These are phyloP conservation scores for Onygenales sp. DNA, from an alignment of 2,329 filamentous ascomycete genomes.

Conservation along the genomic window DNA sequence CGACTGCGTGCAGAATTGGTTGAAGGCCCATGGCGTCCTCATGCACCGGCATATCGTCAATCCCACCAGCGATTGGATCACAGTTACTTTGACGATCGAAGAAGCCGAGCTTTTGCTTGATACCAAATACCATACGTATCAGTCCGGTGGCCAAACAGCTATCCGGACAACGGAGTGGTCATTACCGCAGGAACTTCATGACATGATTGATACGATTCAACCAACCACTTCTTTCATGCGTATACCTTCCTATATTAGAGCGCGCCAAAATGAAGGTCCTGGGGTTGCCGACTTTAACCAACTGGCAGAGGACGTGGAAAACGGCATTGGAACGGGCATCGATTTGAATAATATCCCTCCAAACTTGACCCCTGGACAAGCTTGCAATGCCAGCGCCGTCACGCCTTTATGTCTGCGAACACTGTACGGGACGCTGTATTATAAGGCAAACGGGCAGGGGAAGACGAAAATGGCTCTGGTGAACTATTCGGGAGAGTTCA, in stretches of 20 bases:
- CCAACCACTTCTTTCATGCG: not conserved
- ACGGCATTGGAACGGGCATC: not conserved
- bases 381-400: not conserved
- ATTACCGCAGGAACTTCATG: not conserved
- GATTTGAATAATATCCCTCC: not conserved
- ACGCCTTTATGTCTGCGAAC: not conserved
- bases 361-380: not conserved
- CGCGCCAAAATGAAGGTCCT: not conserved
- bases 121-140: not conserved
- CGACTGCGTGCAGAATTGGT: not conserved
- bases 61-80: not conserved
- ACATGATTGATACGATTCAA: not conserved
- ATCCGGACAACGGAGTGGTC: not conserved
- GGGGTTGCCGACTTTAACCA: not conserved
- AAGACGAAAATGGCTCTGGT: not conserved
- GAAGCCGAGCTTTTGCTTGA: constrained; percentile 1
- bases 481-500: not conserved
- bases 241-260: not conserved
- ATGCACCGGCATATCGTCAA: not conserved
- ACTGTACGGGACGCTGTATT: not conserved
- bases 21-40: not conserved
- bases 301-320: not conserved
- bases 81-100: not conserved
- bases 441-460: not conserved
- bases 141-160: not conserved